Conservation (phyloP, 176 grass and related monocot species). For the Oryza coarctata region DNA sequence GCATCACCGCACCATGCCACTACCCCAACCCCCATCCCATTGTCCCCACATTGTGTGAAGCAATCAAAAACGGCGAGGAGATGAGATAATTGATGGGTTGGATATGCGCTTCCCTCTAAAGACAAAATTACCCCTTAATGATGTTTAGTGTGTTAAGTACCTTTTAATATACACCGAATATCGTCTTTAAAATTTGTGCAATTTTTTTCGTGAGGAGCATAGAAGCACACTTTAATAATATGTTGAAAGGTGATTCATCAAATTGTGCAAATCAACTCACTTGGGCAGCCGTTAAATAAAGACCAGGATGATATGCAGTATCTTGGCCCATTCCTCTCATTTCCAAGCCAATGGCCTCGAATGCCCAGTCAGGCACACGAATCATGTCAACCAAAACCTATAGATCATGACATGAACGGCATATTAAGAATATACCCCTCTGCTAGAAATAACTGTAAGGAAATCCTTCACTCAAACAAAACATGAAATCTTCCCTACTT, state of each 20-base stretch:
- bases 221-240: background rate
- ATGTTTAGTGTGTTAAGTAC: too few species aligned
- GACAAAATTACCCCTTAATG: too few species aligned
- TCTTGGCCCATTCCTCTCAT: slow-evolving; percentile 94
- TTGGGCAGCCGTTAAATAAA: slow-evolving; percentile 90
- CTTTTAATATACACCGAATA: too few species aligned
- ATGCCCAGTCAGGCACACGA: slow-evolving; percentile 95
- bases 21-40: too few species aligned
- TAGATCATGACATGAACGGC: slow-evolving; percentile 2
- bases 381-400: slow-evolving; percentile 98
- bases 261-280: slow-evolving; percentile 34
- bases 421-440: slow-evolving; percentile 24
- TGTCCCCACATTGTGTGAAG: too few species aligned
- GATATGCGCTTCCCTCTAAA: too few species aligned
- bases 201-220: too few species aligned
- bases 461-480: background rate
- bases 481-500: slow-evolving; percentile 2
- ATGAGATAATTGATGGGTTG: too few species aligned
- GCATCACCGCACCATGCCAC: too few species aligned
- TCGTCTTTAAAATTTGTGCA: too few species aligned
- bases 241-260: background rate
- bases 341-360: slow-evolving; percentile 88
- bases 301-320: slow-evolving; percentile 94
- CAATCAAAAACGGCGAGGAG: too few species aligned
- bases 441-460: background rate